Evolutionary conservation across 2,329 filamentous ascomycete species (phyloP), one percentile per base, ranked within the genome.

Genomic region (Chaetomium globosum): DNA sequence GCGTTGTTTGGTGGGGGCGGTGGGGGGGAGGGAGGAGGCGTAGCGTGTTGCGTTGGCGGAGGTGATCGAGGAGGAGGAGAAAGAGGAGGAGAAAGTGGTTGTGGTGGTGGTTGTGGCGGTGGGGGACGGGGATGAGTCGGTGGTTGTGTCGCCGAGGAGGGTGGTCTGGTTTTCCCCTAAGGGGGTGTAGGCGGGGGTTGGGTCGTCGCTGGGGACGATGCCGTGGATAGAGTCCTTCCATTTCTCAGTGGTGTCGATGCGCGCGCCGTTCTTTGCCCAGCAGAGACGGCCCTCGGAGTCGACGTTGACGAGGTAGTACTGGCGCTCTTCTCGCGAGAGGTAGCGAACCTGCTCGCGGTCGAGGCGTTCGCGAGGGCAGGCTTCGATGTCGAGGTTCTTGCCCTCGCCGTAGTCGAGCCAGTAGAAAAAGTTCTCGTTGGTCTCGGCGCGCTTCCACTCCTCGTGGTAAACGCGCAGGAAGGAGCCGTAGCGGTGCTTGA

Each of bases 361-460:
- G 7, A 97, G 80, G 16, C 87, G 82, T 65, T 91, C 88, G 43
- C 93, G 83, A 1, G 92, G 88, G 68, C 92, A 92, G 0, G 85
- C 83, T 3, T 87, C 83, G 13, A 94, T 79, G 68, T 94, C 89
- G 52, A 95, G 74, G 48, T 84, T 76, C 70, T 81, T 87, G 0
- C 93, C 93, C 57, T 89, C 88, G 5, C 93, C 93, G 65, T 90
- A 82, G 74, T 97, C 93, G 1, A 97, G 81, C 93, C 93, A 97
- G 78, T 93, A 94, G 76, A 97, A 97, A 82, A 93, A 97, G 74
- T 95, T 96, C 75, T 97, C 89, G 4, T 87, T 85, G 0, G 92
- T 94, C 31, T 90, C 81, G 1, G 86, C 81, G 66, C 84, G 86
- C 75, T 92, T 92, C 93, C 93, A 97, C 69, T 90, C 87, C 65